phyloP scores from a whole-genome alignment of 305 asterid genomes.

The Solanum chacoense region DNA sequence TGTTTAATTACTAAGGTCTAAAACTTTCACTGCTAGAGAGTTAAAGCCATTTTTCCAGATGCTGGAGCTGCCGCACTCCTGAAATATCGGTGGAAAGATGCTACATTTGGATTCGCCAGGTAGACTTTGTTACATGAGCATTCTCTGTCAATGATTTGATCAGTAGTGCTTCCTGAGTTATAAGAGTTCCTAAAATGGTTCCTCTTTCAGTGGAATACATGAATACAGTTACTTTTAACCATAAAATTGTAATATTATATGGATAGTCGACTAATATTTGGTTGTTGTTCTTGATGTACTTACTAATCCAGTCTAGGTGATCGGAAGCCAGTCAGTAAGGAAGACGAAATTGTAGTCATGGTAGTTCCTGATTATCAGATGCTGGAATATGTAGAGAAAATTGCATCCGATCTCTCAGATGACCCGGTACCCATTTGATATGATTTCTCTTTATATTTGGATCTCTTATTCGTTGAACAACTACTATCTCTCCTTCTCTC shows the following conservation, averaged over 20 bases:
- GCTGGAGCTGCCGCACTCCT: conserved; percentile 97
- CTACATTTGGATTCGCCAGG: conserved; percentile 79
- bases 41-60: conserved; percentile 91
- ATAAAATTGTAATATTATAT: neutral
- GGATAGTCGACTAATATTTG: neutral
- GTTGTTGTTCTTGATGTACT: conserved; percentile 1
- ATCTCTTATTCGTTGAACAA: neutral
- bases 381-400: conserved; percentile 68
- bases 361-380: conserved; percentile 97
- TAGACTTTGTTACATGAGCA: conserved; percentile 7
- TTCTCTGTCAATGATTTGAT: neutral
- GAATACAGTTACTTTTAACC: neutral
- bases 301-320: conserved; percentile 69
- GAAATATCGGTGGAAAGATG: conserved; percentile 85
- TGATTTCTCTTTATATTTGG: neutral
- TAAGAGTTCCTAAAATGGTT: neutral
- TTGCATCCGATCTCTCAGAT: conserved; percentile 70
- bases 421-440: conserved; percentile 51
- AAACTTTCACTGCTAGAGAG: conserved; percentile 41
- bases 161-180: neutral
- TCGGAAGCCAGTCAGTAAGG: conserved; percentile 67
- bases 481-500: neutral
- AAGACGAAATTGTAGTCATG: conserved; percentile 84
- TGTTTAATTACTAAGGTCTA: conserved; percentile 18
- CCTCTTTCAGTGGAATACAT: neutral